Conservation (phyloP, 2,329 filamentous ascomycete genomes). For the Piedraia hortae region DNA sequence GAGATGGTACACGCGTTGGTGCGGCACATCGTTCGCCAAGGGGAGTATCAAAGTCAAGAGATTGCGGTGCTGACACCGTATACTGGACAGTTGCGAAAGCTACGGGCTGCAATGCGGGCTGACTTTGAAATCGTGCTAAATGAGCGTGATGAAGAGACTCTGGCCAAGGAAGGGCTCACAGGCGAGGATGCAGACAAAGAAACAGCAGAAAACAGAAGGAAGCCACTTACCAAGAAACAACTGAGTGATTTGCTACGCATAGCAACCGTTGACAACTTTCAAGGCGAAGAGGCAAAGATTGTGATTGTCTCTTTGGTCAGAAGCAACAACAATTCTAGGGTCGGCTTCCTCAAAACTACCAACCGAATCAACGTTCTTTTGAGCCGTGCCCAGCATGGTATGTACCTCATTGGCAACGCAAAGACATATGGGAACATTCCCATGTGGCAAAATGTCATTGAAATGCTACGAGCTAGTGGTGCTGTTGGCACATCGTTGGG, state of each 20-base stretch:
- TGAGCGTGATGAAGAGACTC: conserved; percentile 31
- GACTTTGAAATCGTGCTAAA: conserved; percentile 34
- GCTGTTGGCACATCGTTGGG: conserved; percentile 25
- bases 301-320: conserved; percentile 43
- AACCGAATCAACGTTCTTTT: conserved; percentile 46
- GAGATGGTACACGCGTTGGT: conserved; percentile 35
- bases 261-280: conserved; percentile 42
- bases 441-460: conserved; percentile 36
- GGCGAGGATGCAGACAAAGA: neutral
- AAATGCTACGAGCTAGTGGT: conserved; percentile 19
- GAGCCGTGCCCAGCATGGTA: conserved; percentile 37
- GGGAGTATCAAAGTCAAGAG: conserved; percentile 28
- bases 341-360: conserved; percentile 36
- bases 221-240: conserved; percentile 3
- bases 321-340: conserved; percentile 30
- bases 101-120: conserved; percentile 19
- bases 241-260: conserved; percentile 25
- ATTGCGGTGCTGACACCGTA: conserved; percentile 48
- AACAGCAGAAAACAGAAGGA: too few species aligned
- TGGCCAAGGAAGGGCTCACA: conserved; percentile 11
- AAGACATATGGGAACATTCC: conserved; percentile 24
- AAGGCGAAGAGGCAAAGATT: conserved; percentile 48
- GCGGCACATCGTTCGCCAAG: conserved; percentile 36
- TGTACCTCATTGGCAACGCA: conserved; percentile 43
- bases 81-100: conserved; percentile 26